A percentile compares a stretch with the other conserved stretches of the same genome.
These are phyloP conservation scores for Xylaria sp. DNA, from an alignment of 495 filamentous ascomycete species.

Conservation along the genomic window DNA sequence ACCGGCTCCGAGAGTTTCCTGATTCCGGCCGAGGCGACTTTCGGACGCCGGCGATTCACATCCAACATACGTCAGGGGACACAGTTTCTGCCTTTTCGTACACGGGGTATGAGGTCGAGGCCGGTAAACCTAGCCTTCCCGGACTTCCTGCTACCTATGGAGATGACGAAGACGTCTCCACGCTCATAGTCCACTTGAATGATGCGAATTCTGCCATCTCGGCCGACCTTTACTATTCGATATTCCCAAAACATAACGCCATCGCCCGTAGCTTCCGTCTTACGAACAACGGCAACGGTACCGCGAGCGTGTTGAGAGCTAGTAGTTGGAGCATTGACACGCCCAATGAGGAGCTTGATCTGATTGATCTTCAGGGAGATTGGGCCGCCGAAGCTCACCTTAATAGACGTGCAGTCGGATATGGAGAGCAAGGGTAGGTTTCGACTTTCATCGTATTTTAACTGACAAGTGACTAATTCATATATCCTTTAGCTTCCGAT, in stretches of 20 bases:
- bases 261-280: slow-evolving; percentile 60
- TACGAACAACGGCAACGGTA: slow-evolving; percentile 55
- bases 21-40: slow-evolving; percentile 63
- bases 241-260: slow-evolving; percentile 61
- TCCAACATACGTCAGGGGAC: slow-evolving; percentile 56
- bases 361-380: slow-evolving; percentile 59
- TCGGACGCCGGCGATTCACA: slow-evolving; percentile 59
- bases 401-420: slow-evolving; percentile 44
- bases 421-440: slow-evolving; percentile 40
- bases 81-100: slow-evolving; percentile 59
- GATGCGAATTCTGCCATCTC: slow-evolving; percentile 58
- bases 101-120: slow-evolving; percentile 49
- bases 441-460: not conserved
- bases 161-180: slow-evolving; percentile 54
- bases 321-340: slow-evolving; percentile 62
- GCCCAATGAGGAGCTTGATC: slow-evolving; percentile 60
- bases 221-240: slow-evolving; percentile 60
- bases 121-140: slow-evolving; percentile 54
- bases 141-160: slow-evolving; percentile 61
- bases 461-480: slow-evolving; percentile 42
- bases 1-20: slow-evolving; percentile 61
- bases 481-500: slow-evolving; percentile 50
- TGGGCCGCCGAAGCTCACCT: slow-evolving; percentile 57
- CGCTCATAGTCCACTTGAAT: slow-evolving; percentile 57
- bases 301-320: slow-evolving; percentile 55